phyloP scores from a whole-genome alignment of 768 basidiomycete species.

The Boletus vermiculosoides region DNA sequence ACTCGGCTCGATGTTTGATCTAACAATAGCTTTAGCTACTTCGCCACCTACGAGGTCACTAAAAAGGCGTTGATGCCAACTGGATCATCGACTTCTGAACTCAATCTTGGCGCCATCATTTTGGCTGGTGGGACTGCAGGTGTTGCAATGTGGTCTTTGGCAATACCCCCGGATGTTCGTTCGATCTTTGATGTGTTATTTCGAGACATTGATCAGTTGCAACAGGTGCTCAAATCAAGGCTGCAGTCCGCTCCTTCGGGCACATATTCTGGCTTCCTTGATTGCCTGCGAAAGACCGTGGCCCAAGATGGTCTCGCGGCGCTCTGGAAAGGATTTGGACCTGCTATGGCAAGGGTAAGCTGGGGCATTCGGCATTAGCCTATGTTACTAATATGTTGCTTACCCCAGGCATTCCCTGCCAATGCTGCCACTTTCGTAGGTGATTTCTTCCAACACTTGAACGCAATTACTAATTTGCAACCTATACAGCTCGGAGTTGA shows the following conservation, averaged over 20 bases:
- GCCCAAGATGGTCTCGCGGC: conserved; percentile 83
- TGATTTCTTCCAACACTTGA: conserved; percentile 16
- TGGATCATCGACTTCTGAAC: conserved; percentile 72
- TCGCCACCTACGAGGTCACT: conserved; percentile 93
- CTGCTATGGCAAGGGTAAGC: conserved; percentile 89
- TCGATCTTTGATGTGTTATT: background rate
- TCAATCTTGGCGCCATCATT: conserved; percentile 85
- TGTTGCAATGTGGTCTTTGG: conserved; percentile 97
- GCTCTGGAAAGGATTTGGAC: conserved; percentile 96
- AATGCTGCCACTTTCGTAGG: conserved; percentile 93
- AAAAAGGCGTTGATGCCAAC: conserved; percentile 84
- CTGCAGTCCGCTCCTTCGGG: conserved; percentile 96
- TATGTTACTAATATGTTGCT: conserved; percentile 1
- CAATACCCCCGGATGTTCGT: conserved; percentile 94
- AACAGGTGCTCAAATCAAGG: conserved; percentile 90
- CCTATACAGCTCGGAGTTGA: conserved; percentile 81
- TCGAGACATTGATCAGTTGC: conserved; percentile 7
- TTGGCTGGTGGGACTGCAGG: conserved; percentile 93
- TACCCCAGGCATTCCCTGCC: conserved; percentile 85
- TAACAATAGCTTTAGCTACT: conserved; percentile 62
- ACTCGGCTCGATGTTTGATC: conserved; percentile 1
- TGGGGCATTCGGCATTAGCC: background rate
- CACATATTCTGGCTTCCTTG: conserved; percentile 92
- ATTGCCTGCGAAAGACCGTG: conserved; percentile 91
- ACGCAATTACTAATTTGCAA: background rate